Evolutionary conservation across 352 stramenopile species (phyloP).

Genomic region (Phytophthora pini): DNA sequence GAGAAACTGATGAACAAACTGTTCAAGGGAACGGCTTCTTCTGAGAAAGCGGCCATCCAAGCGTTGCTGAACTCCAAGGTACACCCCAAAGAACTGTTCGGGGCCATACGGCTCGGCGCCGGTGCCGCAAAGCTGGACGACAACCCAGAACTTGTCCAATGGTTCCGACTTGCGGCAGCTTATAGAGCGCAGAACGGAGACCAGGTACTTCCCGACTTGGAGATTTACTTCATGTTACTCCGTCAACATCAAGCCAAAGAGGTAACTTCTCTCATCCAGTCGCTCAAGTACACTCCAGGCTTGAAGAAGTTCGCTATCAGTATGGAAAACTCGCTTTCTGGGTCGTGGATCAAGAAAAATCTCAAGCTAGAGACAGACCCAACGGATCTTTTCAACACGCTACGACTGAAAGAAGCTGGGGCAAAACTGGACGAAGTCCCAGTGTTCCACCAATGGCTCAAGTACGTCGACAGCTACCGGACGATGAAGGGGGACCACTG

Average conservation of each 20-base stretch:
- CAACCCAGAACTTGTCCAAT: constrained; percentile 6
- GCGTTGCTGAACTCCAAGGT: not conserved
- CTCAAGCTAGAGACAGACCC: not conserved
- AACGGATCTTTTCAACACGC: not conserved
- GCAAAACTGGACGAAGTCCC: not conserved
- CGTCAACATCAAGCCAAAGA: not conserved
- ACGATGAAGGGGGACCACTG: not conserved
- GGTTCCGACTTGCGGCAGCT: not conserved
- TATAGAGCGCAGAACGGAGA: not conserved
- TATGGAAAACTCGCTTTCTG: not conserved
- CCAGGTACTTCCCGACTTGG: not conserved
- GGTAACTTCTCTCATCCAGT: not conserved
- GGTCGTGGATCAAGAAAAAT: not conserved
- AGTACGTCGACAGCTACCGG: not conserved
- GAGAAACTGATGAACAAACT: not conserved
- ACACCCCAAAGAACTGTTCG: not conserved
- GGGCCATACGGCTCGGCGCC: not conserved
- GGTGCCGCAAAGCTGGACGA: not conserved
- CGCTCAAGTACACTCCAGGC: not conserved
- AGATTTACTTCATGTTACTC: not conserved
- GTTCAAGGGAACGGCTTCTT: not conserved
- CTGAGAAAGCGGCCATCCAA: not conserved
- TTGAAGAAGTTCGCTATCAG: not conserved
- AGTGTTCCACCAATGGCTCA: not conserved
- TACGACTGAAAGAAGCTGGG: not conserved